A percentile compares a stretch with the other conserved stretches of the same genome.
phyloP scores from a whole-genome alignment of 2,329 filamentous ascomycete genomes.

The Aspergillus sojae region DNA sequence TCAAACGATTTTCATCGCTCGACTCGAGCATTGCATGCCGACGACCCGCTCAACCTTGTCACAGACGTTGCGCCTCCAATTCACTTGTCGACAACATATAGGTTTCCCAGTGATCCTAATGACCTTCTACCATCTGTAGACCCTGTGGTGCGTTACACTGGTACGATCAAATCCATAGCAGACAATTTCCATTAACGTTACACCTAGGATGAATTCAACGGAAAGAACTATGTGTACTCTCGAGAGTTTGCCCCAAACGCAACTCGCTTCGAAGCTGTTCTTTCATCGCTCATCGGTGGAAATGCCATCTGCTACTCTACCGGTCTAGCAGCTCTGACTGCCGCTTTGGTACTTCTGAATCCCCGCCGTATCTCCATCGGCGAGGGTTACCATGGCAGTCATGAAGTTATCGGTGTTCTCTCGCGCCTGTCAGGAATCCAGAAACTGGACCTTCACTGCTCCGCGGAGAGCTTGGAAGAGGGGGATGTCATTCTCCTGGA shows the following conservation, averaged over 20 bases:
- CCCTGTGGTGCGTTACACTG: slow-evolving; percentile 46
- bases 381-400: slow-evolving; percentile 88
- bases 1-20: slow-evolving; percentile 22
- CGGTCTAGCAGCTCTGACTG: slow-evolving; percentile 85
- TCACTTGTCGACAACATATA: slow-evolving; percentile 88
- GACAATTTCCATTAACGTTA: background rate
- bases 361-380: slow-evolving; percentile 81
- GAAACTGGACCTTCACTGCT: slow-evolving; percentile 72
- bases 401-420: slow-evolving; percentile 77
- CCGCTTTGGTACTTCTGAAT: slow-evolving; percentile 76
- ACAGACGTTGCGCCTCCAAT: slow-evolving; percentile 84
- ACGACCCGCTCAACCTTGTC: slow-evolving; percentile 72
- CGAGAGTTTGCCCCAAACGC: slow-evolving; percentile 78
- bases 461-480: slow-evolving; percentile 64
- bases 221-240: slow-evolving; percentile 73
- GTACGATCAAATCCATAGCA: background rate
- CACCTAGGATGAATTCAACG: slow-evolving; percentile 21
- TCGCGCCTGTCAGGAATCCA: slow-evolving; percentile 74
- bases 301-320: slow-evolving; percentile 77
- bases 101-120: slow-evolving; percentile 72
- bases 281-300: slow-evolving; percentile 67
- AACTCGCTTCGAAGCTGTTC: slow-evolving; percentile 80
- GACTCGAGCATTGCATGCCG: slow-evolving; percentile 76
- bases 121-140: slow-evolving; percentile 58
- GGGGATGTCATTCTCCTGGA: slow-evolving; percentile 91